Conservation (phyloP, 140 eudicot species). For the Flaveria floridana region DNA sequence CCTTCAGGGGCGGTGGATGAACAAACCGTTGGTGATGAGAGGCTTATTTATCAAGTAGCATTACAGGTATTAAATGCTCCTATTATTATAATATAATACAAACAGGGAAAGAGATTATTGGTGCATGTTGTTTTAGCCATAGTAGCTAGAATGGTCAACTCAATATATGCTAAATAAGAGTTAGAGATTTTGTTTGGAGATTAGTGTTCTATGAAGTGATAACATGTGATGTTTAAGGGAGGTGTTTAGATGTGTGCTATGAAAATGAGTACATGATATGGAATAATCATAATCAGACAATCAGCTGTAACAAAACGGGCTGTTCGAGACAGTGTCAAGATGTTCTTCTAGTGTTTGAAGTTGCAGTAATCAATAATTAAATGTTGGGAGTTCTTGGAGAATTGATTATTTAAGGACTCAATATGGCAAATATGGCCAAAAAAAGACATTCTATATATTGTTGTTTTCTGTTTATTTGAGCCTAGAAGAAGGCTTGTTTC, state of each 20-base stretch:
- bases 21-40: conserved; percentile 52
- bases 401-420: neutral
- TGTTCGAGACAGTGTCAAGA: neutral
- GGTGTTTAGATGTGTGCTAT: neutral
- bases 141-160: neutral
- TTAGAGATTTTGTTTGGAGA: neutral
- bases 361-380: neutral
- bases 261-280: neutral
- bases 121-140: neutral
- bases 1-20: conserved; percentile 53
- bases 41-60: conserved; percentile 68
- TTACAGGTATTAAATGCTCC: conserved; percentile 46
- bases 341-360: neutral
- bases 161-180: neutral
- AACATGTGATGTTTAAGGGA: neutral
- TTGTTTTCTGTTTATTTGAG: neutral
- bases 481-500: neutral
- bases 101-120: neutral
- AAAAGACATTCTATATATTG: neutral
- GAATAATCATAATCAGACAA: neutral
- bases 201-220: neutral
- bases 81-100: neutral
- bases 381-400: neutral
- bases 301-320: neutral
- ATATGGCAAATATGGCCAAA: neutral